Evolutionary conservation across 2,329 filamentous ascomycete genomes (phyloP), one percentile per base, ranked within the genome.

Genomic region (Botryotinia convoluta): DNA sequence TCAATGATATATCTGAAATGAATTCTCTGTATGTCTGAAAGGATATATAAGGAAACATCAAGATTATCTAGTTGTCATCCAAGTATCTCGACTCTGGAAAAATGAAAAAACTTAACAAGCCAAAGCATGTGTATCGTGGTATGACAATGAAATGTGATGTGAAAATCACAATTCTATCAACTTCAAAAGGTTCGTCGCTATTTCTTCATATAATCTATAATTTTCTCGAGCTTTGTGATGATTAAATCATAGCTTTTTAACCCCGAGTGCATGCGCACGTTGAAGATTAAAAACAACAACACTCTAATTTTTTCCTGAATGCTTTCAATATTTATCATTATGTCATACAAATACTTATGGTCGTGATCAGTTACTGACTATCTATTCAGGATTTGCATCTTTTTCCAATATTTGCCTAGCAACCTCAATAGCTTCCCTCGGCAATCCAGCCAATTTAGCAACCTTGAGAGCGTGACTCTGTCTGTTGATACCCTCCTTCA

Each of bases 391-490:
- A 86, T 64, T 74, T 45, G 77, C 77, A 74, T 77, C 77, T 65
- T 75, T 60, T 69, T 54, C 74, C 75, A 81, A 75, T 4, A 79
- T 71, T 54, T 75, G 73, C 74, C 74, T 77, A 9, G 95, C 95
- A 75, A 93, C 85, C 35, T 84, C 83, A 72, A 98, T 89, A 5
- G 92, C 93, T 62, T 86, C 84, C 74, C 91, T 89, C 0, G 95
- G 95, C 78, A 98, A 79, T 1, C 94, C 95, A 9, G 96, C 97
- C 77, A 98, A 84, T 75, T 88, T 87, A 3, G 96, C 96, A n/a
- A 99, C 96, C 80, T 98, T 98, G 74, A 99, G 84, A 29, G 97
- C 96, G 83, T 99, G 96, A 75, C 93, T 97, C 77, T 92, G 86
- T 69, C 90, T 88, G 82, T 98, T 99, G 73, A 97, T 89, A 0